These are phyloP conservation scores for Podaxis sp. DNA, from an alignment of 768 basidiomycete species.

Conservation along the genomic window DNA sequence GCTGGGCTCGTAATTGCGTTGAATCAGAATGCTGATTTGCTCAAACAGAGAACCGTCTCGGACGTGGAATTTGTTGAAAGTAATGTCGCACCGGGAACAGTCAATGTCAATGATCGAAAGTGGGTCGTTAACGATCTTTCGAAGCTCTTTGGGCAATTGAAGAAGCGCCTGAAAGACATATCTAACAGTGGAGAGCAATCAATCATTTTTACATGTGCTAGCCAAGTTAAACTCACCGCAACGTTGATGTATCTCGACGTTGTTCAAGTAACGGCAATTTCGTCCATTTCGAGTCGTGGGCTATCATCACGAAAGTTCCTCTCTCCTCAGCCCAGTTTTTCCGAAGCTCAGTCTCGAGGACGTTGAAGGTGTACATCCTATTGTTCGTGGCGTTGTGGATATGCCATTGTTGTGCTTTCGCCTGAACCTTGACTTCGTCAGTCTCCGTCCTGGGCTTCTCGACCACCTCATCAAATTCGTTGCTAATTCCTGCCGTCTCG, in stretches of 20 bases:
- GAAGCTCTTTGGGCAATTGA: not conserved
- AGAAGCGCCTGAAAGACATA: not conserved
- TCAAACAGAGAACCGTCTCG: not conserved
- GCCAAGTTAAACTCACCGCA: not conserved
- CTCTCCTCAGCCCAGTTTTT: not conserved
- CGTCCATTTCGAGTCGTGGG: constrained; percentile 1
- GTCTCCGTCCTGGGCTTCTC: not conserved
- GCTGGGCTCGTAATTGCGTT: not conserved
- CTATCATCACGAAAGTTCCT: not conserved
- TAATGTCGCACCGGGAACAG: not conserved
- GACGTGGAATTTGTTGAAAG: not conserved
- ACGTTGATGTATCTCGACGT: not conserved
- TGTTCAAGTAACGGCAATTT: constrained; percentile 4
- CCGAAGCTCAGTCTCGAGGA: not conserved
- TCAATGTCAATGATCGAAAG: constrained; percentile 1
- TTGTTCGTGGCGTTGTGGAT: not conserved
- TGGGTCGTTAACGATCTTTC: not conserved
- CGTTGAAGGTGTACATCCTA: constrained; percentile 1
- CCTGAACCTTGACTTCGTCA: not conserved
- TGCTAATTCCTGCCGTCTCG: not conserved
- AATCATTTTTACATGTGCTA: not conserved
- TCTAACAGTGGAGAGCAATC: not conserved
- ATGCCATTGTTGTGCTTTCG: not conserved
- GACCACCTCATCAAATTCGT: not conserved
- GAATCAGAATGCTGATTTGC: not conserved